These are phyloP conservation scores for Penicillium capsulatum DNA, from an alignment of 2,329 filamentous ascomycete species.

Conservation along the genomic window DNA sequence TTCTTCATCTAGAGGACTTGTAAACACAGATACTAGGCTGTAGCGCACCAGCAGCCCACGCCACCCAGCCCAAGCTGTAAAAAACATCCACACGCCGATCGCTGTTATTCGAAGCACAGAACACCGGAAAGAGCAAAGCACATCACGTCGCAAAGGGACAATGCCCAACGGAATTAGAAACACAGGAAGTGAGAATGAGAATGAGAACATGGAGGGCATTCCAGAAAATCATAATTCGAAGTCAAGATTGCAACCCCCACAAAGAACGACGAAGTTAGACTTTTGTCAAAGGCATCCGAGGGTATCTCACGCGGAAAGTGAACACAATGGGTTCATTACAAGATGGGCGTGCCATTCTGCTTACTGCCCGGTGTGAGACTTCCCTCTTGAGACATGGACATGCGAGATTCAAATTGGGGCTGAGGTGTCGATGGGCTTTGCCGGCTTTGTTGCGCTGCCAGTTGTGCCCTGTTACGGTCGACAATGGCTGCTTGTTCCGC, in stretches of 20 bases:
- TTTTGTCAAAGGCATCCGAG: no score
- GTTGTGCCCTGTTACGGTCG: slow-evolving; percentile 38
- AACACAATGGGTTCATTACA: slow-evolving; percentile 13
- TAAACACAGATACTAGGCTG: slow-evolving; percentile 10
- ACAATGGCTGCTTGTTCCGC: slow-evolving; percentile 40
- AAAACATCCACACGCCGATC: slow-evolving; percentile 26
- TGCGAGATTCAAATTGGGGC: slow-evolving; percentile 23
- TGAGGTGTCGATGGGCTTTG: slow-evolving; percentile 36
- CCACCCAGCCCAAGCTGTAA: slow-evolving; percentile 16
- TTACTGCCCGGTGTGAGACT: slow-evolving; percentile 34
- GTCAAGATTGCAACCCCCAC: no score
- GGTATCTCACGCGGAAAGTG: background rate
- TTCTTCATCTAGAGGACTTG: slow-evolving; percentile 10
- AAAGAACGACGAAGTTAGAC: no score
- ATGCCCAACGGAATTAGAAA: slow-evolving; percentile 18
- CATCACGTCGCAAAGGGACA: slow-evolving; percentile 13
- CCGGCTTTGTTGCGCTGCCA: slow-evolving; percentile 30
- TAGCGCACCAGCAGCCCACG: slow-evolving; percentile 13
- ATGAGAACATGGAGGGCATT: slow-evolving; percentile 1
- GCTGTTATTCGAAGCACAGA: slow-evolving; percentile 16
- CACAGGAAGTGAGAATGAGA: slow-evolving; percentile 11
- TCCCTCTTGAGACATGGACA: slow-evolving; percentile 32
- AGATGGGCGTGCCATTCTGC: slow-evolving; percentile 30
- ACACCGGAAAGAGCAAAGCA: slow-evolving; percentile 14
- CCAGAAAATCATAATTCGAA: background rate